Conservation (phyloP, 352 stramenopile species). For the Phytophthora cajani region DNA sequence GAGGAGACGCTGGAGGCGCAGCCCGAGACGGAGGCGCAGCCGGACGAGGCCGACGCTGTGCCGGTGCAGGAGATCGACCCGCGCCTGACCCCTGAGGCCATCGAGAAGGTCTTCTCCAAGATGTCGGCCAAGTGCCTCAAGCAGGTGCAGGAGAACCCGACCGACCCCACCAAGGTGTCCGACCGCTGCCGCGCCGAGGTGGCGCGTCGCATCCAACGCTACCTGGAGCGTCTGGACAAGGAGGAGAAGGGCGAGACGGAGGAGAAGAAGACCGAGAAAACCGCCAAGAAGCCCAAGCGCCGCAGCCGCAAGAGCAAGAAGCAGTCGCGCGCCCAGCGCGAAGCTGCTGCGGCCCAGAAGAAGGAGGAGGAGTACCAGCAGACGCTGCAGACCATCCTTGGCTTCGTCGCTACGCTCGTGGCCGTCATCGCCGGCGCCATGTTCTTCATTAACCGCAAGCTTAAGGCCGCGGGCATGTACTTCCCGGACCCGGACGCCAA, state of each 20-base stretch:
- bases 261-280: slow-evolving; percentile 37
- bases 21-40: slow-evolving; percentile 19
- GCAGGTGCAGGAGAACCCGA: slow-evolving; percentile 76
- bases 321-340: slow-evolving; percentile 57
- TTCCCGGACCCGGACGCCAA: slow-evolving; percentile 67
- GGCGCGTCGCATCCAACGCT: slow-evolving; percentile 64
- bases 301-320: slow-evolving; percentile 77
- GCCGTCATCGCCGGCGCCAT: slow-evolving; percentile 60
- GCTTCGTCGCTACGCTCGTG: slow-evolving; percentile 72
- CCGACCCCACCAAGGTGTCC: slow-evolving; percentile 66
- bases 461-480: slow-evolving; percentile 84
- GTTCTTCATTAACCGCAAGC: slow-evolving; percentile 86
- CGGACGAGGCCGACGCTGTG: slow-evolving; percentile 19
- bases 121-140: slow-evolving; percentile 75
- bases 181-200: slow-evolving; percentile 70
- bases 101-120: slow-evolving; percentile 78
- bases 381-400: slow-evolving; percentile 73
- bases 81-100: slow-evolving; percentile 61
- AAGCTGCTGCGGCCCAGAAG: slow-evolving; percentile 62
- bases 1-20: slow-evolving; percentile 51
- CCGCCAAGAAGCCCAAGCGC: slow-evolving; percentile 52
- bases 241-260: slow-evolving; percentile 43
- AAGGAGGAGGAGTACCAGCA: slow-evolving; percentile 73
- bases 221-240: slow-evolving; percentile 58
- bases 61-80: slow-evolving; percentile 43